Conservation (phyloP, 768 basidiomycete species). For the Tulasnella calospora region DNA sequence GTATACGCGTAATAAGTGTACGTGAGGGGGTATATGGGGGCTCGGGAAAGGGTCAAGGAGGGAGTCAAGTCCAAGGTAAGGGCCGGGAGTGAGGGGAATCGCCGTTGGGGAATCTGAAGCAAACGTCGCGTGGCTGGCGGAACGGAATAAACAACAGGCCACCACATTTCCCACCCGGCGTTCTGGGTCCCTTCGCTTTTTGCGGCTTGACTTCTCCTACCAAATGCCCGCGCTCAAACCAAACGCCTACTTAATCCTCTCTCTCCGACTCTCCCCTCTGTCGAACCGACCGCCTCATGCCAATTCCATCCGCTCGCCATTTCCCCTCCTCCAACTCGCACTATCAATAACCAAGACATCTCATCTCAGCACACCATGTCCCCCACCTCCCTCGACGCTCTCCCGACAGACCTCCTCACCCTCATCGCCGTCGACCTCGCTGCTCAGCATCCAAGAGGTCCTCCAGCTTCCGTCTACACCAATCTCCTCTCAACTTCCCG, state of each 20-base stretch:
- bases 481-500: background rate
- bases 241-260: background rate
- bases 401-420: slow-evolving; percentile 49
- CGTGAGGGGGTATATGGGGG: background rate
- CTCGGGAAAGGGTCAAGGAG: background rate
- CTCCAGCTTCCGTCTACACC: slow-evolving; percentile 43
- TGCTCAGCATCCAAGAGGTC: slow-evolving; percentile 42
- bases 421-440: slow-evolving; percentile 50
- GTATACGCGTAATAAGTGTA: no score
- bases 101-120: background rate
- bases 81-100: background rate
- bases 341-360: background rate
- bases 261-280: background rate
- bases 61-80: background rate
- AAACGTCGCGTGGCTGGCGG: background rate
- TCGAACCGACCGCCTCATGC: background rate
- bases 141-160: background rate
- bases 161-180: background rate
- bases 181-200: background rate
- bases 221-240: background rate
- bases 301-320: background rate
- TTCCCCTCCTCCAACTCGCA: background rate
- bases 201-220: background rate
- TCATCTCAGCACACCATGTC: background rate
- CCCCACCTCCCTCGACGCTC: slow-evolving; percentile 29